phyloP scores from a whole-genome alignment of 495 filamentous ascomycete genomes.

The Hapsidospora chrysogenum region DNA sequence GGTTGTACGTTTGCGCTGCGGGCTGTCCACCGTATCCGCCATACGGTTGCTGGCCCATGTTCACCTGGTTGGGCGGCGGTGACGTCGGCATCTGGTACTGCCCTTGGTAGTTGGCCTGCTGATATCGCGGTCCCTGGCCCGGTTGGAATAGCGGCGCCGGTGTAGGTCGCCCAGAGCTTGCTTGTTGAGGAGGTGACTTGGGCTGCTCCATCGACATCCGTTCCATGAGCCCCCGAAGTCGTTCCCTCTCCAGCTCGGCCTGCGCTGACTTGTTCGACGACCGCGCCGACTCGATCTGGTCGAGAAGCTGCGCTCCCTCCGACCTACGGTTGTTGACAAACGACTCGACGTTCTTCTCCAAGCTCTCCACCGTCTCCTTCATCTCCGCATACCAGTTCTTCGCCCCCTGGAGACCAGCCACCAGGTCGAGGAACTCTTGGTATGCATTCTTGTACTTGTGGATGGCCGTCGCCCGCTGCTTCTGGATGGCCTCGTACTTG shows the following conservation, averaged over 20 bases:
- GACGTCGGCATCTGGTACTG: constrained; percentile 35
- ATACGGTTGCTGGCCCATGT: constrained; percentile 6
- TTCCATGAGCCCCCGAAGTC: constrained; percentile 82
- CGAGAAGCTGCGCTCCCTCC: constrained; percentile 78
- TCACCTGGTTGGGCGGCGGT: constrained; percentile 29
- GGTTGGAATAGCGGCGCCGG: constrained; percentile 23
- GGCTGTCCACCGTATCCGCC: constrained; percentile 13
- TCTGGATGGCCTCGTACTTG: constrained; percentile 78
- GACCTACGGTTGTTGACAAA: constrained; percentile 90
- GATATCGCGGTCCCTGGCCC: constrained; percentile 22
- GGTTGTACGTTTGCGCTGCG: constrained; percentile 6
- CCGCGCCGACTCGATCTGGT: constrained; percentile 70
- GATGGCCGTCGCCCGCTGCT: constrained; percentile 67
- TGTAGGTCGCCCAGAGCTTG: constrained; percentile 28
- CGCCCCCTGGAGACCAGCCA: constrained; percentile 67
- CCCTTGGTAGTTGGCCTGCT: constrained; percentile 24
- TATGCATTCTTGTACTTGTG: constrained; percentile 81
- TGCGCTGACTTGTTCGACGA: constrained; percentile 50
- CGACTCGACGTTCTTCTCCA: constrained; percentile 92
- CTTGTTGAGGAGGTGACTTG: constrained; percentile 26
- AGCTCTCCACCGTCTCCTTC: constrained; percentile 81
- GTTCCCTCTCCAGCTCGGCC: constrained; percentile 71
- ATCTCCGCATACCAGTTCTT: constrained; percentile 91
- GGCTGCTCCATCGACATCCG: constrained; percentile 66
- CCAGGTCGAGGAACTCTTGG: constrained; percentile 83